Conservation (phyloP, 805 yeast species). For the Yamadazyma takamatsuzukensis region DNA sequence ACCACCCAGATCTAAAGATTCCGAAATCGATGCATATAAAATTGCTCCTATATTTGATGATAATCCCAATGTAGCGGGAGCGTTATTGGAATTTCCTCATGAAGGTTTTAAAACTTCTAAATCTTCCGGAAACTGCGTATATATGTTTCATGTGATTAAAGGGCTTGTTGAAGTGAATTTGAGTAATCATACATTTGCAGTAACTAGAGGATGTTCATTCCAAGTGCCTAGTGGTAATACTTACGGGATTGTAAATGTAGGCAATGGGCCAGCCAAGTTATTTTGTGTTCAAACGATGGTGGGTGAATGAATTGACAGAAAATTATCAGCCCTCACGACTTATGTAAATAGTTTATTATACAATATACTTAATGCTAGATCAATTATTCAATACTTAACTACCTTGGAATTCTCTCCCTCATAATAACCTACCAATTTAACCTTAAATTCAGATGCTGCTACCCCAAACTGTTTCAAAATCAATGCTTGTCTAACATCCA, state of each 20-base stretch:
- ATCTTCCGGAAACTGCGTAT: constrained; percentile 61
- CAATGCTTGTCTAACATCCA: constrained; percentile 89
- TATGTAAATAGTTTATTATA: no score
- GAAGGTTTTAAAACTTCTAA: constrained; percentile 59
- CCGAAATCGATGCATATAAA: constrained; percentile 44
- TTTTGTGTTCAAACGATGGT: constrained; percentile 62
- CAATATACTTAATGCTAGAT: no score
- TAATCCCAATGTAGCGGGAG: constrained; percentile 65
- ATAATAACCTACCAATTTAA: constrained; percentile 73
- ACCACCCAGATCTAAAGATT: constrained; percentile 20
- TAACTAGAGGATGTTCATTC: constrained; percentile 70
- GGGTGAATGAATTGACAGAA: neutral
- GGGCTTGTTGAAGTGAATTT: constrained; percentile 71
- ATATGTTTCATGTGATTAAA: constrained; percentile 68
- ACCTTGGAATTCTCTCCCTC: constrained; percentile 51
- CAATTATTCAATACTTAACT: constrained; percentile 20
- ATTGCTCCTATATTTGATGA: constrained; percentile 63
- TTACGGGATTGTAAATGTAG: constrained; percentile 65
- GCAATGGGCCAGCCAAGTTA: constrained; percentile 53
- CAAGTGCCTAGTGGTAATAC: constrained; percentile 76
- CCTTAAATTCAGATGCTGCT: constrained; percentile 88
- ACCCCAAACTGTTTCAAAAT: constrained; percentile 93
- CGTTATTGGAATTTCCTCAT: constrained; percentile 62
- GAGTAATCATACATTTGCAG: constrained; percentile 55
- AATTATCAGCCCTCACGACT: no score